Evolutionary conservation across 495 filamentous ascomycete species (phyloP), one percentile per base, ranked within the genome.

Genomic region (Eremomyces bilateralis): DNA sequence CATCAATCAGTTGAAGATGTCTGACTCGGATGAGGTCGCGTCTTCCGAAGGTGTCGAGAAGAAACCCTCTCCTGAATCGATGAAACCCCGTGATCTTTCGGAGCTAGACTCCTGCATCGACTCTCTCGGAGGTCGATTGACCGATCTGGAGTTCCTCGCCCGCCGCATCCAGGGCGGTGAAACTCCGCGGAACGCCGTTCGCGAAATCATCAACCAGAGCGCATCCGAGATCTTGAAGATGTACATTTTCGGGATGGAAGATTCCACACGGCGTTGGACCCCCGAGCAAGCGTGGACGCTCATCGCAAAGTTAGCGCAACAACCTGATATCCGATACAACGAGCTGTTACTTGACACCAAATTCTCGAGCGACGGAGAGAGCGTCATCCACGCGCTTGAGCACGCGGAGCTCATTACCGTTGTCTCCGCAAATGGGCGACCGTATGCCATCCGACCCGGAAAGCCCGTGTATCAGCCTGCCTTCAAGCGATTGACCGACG

Each of bases 151-250:
- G 45, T 82, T 83, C 44, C 71, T 97, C 39, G 76, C 84, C 10
- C 71, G 83, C 38, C 64, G 88, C n/a, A 78, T 97, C 42, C 81
- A 82, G 48, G 69, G 74, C 11, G 90, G 90, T 15, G 85, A 95
- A 56, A 78, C 64, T 0, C 88, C 88, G 1, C 64, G 63, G 47
- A 65, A 73, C 42, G 88, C 88, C n/a, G 76, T 94, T 11, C 57
- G 67, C 21, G 80, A 91, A 42, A 95, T 97, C 35, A 78, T 88
- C 28, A 72, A 80, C 21, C 80, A 91, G 42, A 73, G 74, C 5
- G 73, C 81, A 6, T 76, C 75, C 2, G 90, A 95, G 50, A 84
- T 97, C 30, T 49, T 93, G 35, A 91, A 94, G 48, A 80, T 91
- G 62, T 95, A 83, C 58, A 64, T 95, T 19, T 60, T 93, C 0